Evolutionary conservation across 1,284 basidiomycete species (phyloP).

Genomic region (Tylopilus sp.): DNA sequence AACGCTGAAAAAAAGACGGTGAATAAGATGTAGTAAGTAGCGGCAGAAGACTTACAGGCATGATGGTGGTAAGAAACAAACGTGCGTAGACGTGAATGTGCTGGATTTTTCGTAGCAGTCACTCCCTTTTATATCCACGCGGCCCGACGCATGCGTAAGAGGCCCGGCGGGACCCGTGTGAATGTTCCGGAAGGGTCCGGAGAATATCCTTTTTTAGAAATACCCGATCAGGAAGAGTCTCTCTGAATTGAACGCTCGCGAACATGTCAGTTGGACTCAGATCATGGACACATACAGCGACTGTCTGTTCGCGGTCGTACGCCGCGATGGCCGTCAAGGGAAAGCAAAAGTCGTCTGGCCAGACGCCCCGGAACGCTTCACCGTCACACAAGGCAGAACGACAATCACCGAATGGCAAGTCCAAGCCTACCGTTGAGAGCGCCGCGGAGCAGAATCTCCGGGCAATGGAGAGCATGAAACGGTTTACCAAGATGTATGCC

Average conservation of each 20-base stretch:
- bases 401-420: constrained; percentile 1
- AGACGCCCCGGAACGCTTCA: background rate
- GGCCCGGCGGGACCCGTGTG: constrained; percentile 21
- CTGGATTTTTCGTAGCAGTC: constrained; percentile 13
- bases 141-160: constrained; percentile 18
- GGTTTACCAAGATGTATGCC: constrained; percentile 34
- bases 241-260: constrained; percentile 3
- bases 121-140: constrained; percentile 20
- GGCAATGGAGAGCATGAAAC: constrained; percentile 41
- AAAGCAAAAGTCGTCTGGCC: constrained; percentile 8
- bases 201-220: constrained; percentile 7
- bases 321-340: constrained; percentile 17
- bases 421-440: constrained; percentile 18
- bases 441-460: constrained; percentile 38
- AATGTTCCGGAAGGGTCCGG: constrained; percentile 10
- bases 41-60: constrained; percentile 52
- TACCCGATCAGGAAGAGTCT: constrained; percentile 1
- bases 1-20: constrained; percentile 41
- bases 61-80: constrained; percentile 25
- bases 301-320: constrained; percentile 18
- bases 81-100: background rate
- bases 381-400: constrained; percentile 11
- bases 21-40: constrained; percentile 3
- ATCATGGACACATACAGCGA: constrained; percentile 5
- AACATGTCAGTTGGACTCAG: constrained; percentile 8